Evolutionary conservation across 148 eudicot genomes (phyloP).

Genomic region (Rhododendron williamsianum): DNA sequence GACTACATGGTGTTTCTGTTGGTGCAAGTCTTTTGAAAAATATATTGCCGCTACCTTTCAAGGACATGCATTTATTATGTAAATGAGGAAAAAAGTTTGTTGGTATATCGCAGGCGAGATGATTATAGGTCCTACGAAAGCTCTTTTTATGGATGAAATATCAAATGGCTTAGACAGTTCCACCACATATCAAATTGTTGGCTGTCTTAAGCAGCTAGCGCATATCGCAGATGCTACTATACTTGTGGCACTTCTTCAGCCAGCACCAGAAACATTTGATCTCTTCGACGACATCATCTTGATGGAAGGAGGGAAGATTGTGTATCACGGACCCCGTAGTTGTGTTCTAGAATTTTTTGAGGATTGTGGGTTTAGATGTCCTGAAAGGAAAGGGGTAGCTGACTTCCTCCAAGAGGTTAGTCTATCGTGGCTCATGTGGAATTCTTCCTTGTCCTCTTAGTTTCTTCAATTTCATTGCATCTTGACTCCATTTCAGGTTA

Average conservation of each 20-base stretch:
- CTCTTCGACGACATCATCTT: conserved; percentile 79
- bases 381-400: conserved; percentile 74
- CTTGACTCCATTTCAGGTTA: conserved; percentile 34
- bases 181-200: conserved; percentile 68
- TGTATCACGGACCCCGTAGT: conserved; percentile 66
- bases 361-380: conserved; percentile 67
- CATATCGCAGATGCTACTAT: conserved; percentile 69
- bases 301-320: conserved; percentile 74
- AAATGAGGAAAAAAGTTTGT: neutral
- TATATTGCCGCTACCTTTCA: neutral
- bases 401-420: conserved; percentile 88
- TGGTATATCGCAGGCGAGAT: conserved; percentile 53
- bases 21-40: neutral
- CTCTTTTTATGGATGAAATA: conserved; percentile 87
- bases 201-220: conserved; percentile 62
- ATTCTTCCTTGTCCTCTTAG: neutral
- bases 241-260: conserved; percentile 74
- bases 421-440: neutral
- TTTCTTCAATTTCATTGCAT: neutral
- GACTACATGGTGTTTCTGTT: neutral
- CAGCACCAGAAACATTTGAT: conserved; percentile 73
- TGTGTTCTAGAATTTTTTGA: conserved; percentile 48
- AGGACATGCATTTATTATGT: neutral
- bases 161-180: conserved; percentile 91
- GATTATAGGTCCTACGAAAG: conserved; percentile 77